A percentile compares a stretch with the other conserved stretches of the same genome.
These are phyloP conservation scores for Lactarius sp. DNA, from an alignment of 768 basidiomycete species.

Conservation along the genomic window DNA sequence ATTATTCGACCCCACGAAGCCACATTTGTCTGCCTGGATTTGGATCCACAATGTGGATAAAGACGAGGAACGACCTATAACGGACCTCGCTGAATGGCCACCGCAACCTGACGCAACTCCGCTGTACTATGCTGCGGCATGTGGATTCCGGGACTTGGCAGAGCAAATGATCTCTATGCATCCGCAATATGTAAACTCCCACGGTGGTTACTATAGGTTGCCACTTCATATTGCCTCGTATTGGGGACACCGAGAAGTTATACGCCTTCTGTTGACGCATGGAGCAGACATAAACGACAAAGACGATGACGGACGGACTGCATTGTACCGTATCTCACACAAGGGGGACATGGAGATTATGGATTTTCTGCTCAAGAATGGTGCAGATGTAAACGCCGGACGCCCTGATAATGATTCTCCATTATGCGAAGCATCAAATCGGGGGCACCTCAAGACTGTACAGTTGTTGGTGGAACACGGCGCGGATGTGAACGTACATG, in stretches of 20 bases:
- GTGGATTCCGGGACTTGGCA: neutral
- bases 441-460: too few species aligned
- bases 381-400: too few species aligned
- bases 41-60: neutral
- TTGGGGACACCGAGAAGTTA: neutral
- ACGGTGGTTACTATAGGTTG: neutral
- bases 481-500: too few species aligned
- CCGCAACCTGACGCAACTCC: neutral
- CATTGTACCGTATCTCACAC: too few species aligned
- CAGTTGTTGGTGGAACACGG: too few species aligned
- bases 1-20: neutral
- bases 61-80: neutral
- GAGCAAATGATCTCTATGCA: neutral
- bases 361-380: too few species aligned
- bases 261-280: neutral
- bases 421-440: too few species aligned
- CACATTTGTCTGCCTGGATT: neutral
- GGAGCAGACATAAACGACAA: too few species aligned
- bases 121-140: conserved; percentile 3
- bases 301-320: too few species aligned
- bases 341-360: too few species aligned
- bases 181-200: neutral
- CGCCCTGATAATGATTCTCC: too few species aligned
- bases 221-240: neutral
- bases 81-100: neutral